Base-by-base conservation (phyloP, 169 alveolate genomes). In the Babesia caballi region DNA sequence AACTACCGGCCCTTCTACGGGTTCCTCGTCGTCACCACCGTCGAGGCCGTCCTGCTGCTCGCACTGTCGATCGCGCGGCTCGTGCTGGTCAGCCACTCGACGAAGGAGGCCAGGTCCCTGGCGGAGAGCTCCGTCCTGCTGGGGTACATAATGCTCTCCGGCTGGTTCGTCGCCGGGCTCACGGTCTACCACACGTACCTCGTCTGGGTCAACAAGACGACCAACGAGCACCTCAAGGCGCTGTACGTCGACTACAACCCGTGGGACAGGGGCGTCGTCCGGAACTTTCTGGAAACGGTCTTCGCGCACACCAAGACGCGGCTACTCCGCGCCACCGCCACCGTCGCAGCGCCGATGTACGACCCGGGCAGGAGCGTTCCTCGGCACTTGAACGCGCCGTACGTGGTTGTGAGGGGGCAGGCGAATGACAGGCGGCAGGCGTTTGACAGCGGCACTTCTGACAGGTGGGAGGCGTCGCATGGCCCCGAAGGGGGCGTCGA, bases 151-250 rank as follows among this genome's bases (percentile, higher is more conserved):
- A 72, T 88, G 27, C 46, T 87, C 36, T 66, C 90, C 7, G 84
- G 85, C 14, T 91, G 95, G 94, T 85, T 90, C 61, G 86, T 90
- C 51, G 77, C 80, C 19, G 95, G 95, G 25, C 65, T 91, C 28
- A 36, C 81, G 50, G 81, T 74, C 41, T 90, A 90, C 67, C 95
- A 91, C 61, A 73, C 84, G 23, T 91, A 90, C 67, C 74, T 91
- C 40, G 67, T 84, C 9, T 61, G 66, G 30, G 71, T 91, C 11
- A 90, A 90, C 83, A 92, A 90, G 66, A 91, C 95, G 21, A 91
- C 95, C 19, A 84, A 85, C 40, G 95, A 88, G 46, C 93, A 91
- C 59, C 66, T 87, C 25, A 91, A 91, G 59, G 71, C 90, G 6
- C 66, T 81, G 17, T 90, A 73, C 41, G 83, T 68, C 42, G 77